These are phyloP conservation scores for Secale cereale DNA, from an alignment of 176 grass and related monocot genomes.

Conservation along the genomic window DNA sequence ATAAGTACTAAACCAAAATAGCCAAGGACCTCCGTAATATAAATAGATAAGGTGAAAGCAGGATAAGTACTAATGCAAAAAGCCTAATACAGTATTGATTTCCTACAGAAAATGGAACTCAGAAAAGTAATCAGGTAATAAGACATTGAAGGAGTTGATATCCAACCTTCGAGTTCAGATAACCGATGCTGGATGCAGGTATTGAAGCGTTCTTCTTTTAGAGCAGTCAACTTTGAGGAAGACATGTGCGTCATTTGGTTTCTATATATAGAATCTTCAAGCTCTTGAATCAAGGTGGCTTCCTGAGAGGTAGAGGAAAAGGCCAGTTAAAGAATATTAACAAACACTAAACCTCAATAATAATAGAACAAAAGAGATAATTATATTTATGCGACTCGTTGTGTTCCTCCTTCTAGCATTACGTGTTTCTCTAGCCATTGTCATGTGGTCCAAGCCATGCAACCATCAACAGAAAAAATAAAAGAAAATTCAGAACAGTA, in stretches of 20 bases:
- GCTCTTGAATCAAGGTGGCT: constrained; percentile 63
- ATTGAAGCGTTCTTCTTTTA: constrained; percentile 76
- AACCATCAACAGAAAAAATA: background rate
- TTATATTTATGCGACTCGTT: background rate
- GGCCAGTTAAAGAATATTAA: background rate
- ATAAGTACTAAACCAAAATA: background rate
- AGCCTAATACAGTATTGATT: background rate
- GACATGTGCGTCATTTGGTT: constrained; percentile 53
- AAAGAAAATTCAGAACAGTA: background rate
- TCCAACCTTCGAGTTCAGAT: constrained; percentile 86
- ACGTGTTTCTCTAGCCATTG: background rate
- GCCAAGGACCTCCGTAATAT: background rate
- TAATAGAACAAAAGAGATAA: constrained; percentile 3
- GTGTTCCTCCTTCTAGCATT: background rate
- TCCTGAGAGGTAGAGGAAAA: constrained; percentile 39
- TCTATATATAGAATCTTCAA: constrained; percentile 73
- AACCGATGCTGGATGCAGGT: constrained; percentile 79
- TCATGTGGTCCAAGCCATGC: background rate
- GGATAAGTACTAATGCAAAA: background rate
- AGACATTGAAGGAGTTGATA: constrained; percentile 15
- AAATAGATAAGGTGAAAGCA: background rate
- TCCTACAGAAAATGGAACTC: constrained; percentile 18
- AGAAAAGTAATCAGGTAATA: constrained; percentile 20
- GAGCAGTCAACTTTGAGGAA: constrained; percentile 57
- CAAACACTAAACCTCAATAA: background rate